Base-by-base conservation (phyloP, 352 stramenopile species). In the Globisporangium echinulatum region DNA sequence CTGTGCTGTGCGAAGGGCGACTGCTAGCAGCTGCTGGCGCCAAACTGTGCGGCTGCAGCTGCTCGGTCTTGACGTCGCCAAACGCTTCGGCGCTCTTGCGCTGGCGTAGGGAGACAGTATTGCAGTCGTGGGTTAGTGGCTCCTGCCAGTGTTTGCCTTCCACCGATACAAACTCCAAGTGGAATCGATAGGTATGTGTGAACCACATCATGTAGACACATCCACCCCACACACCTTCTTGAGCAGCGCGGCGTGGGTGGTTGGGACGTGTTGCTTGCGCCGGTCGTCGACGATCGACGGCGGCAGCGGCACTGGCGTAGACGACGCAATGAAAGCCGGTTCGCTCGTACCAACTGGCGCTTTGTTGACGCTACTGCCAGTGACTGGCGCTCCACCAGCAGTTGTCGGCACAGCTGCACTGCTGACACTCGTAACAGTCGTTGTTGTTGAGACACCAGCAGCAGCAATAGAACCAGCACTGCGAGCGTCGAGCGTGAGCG, bases 71-170 rank as follows among this genome's bases (percentile, higher is more conserved):
- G 13, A 58, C 49, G n/a, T 72, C 69, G 0, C 54, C 64, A 52
- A 81, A 81, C 36, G 72, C 72, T 2, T 90, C 80, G 7, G 48
- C 59, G 56, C 59, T 82, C 67, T 88, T 90, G 48, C 75, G 71
- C 70, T 33, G 25, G 1, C 25, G 25, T 33, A 33, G 25, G 25
- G 1, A 33, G 25, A 33, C 25, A 3, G 25, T 33, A 33, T 33
- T 1, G 25, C 25, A 33, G 25, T 33, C 25, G 25, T 33, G 25
- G 25, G 25, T 33, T 33, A 33, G 25, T 33, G 1, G 25, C 25
- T 33, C 25, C 25, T 33, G 25, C 25, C 25, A 33, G 25, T 33
- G 25, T 33, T 33, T 33, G 25, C 1, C 25, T 33, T 33, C 25
- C 25, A 33, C 25, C 25, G 25, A 33, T 33, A 33, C 25, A 33